Conservation (phyloP, 1,139 yeast genomes). For the Geotrichum phurueaensis region DNA sequence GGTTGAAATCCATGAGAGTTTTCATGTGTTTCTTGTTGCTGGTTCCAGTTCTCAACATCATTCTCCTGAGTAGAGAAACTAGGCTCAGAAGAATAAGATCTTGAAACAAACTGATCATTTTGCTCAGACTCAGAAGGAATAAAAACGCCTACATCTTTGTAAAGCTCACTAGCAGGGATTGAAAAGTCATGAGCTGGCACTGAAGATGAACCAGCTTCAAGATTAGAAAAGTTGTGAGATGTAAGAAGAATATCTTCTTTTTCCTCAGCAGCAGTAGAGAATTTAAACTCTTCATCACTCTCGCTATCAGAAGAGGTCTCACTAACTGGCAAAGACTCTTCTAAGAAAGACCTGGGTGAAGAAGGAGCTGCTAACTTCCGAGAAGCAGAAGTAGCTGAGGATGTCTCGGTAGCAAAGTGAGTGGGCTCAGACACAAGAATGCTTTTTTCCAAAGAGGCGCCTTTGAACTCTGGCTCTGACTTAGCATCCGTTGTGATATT, state of each 20-base stretch:
- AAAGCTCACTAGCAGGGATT: neutral
- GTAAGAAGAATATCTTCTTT: neutral
- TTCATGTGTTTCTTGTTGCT: neutral
- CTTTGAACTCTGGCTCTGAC: neutral
- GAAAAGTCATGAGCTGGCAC: neutral
- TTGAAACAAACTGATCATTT: neutral
- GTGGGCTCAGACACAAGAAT: neutral
- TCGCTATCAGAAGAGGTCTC: neutral
- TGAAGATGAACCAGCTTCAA: neutral
- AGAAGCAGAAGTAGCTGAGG: neutral
- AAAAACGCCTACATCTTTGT: neutral
- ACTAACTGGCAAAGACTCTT: neutral
- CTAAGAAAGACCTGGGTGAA: neutral
- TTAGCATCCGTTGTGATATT: neutral
- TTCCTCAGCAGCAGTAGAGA: neutral
- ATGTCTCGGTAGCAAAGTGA: neutral
- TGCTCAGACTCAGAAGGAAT: neutral
- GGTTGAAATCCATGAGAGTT: neutral
- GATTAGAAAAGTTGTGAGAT: neutral
- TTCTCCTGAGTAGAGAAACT: neutral
- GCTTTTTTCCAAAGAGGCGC: neutral
- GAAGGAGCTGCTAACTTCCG: neutral
- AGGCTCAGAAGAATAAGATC: neutral
- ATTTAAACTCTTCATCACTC: neutral
- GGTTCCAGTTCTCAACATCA: neutral